A percentile compares a stretch with the other conserved stretches of the same genome.
Conservation (phyloP, 2,329 filamentous ascomycete species). For the Trichophyton mentagrophytes region DNA sequence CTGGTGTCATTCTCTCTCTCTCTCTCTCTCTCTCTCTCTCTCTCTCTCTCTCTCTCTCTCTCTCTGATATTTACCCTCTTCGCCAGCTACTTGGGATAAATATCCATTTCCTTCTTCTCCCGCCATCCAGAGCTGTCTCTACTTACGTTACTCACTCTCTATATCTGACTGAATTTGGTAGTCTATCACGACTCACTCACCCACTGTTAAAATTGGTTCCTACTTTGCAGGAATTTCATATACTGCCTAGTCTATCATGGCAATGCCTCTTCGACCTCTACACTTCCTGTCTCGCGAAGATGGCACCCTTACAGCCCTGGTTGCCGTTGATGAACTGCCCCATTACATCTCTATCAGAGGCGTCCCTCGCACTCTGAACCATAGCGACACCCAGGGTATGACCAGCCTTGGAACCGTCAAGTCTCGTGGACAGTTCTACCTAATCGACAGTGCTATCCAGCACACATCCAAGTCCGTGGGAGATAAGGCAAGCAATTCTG, state of each 20-base stretch:
- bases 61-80: background rate
- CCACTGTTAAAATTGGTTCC: slow-evolving; percentile 4
- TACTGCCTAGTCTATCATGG: background rate
- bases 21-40: background rate
- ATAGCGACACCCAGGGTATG: slow-evolving; percentile 32
- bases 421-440: slow-evolving; percentile 24
- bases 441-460: slow-evolving; percentile 20
- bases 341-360: slow-evolving; percentile 25
- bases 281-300: slow-evolving; percentile 33
- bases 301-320: slow-evolving; percentile 30
- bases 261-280: slow-evolving; percentile 22
- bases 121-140: background rate
- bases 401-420: slow-evolving; percentile 27
- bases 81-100: background rate
- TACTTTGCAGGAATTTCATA: background rate
- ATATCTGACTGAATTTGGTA: background rate
- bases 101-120: slow-evolving; percentile 4
- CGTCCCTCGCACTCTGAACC: slow-evolving; percentile 24
- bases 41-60: background rate
- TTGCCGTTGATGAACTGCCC: slow-evolving; percentile 36
- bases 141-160: background rate
- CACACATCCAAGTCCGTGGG: background rate
- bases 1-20: background rate
- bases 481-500: background rate
- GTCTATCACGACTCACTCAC: background rate